These are phyloP conservation scores for Rhodotorula diobovata DNA, from an alignment of 768 basidiomycete genomes.

Conservation along the genomic window DNA sequence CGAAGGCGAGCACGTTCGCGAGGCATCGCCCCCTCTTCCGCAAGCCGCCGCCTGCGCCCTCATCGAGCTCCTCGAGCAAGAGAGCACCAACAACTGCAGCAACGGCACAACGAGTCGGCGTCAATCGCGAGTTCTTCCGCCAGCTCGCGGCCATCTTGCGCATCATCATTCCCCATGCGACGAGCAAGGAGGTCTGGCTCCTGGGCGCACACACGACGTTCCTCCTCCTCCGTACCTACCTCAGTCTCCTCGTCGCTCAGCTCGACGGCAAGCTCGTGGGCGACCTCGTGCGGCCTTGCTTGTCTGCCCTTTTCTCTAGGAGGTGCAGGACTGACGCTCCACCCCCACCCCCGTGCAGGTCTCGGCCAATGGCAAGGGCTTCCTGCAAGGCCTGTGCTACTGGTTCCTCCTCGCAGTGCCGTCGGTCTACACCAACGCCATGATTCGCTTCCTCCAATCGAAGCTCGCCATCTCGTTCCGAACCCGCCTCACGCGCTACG, in stretches of 20 bases:
- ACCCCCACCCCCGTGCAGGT: conserved; percentile 53
- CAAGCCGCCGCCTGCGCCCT: conserved; percentile 1
- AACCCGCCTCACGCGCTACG: conserved; percentile 81
- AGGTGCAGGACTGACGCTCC: not conserved
- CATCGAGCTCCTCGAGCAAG: not conserved
- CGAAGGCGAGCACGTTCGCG: conserved; percentile 37
- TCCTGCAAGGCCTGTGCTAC: conserved; percentile 69
- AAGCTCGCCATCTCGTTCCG: conserved; percentile 76
- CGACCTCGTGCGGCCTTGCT: conserved; percentile 60
- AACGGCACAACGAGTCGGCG: conserved; percentile 19
- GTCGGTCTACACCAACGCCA: conserved; percentile 90
- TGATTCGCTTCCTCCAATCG: conserved; percentile 82
- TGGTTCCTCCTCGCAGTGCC: conserved; percentile 92
- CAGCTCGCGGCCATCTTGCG: conserved; percentile 40
- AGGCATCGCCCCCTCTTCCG: conserved; percentile 37
- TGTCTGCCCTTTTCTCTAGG: not conserved
- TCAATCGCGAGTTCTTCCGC: conserved; percentile 43
- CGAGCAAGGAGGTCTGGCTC: conserved; percentile 64
- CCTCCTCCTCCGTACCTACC: conserved; percentile 74
- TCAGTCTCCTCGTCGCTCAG: conserved; percentile 80
- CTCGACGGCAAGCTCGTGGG: conserved; percentile 85
- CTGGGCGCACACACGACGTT: conserved; percentile 76
- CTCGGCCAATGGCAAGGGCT: conserved; percentile 77
- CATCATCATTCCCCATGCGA: conserved; percentile 39
- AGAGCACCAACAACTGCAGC: not conserved